Evolutionary conservation across 2,329 filamentous ascomycete genomes (phyloP).

Genomic region (Hypomyces perniciosus): DNA sequence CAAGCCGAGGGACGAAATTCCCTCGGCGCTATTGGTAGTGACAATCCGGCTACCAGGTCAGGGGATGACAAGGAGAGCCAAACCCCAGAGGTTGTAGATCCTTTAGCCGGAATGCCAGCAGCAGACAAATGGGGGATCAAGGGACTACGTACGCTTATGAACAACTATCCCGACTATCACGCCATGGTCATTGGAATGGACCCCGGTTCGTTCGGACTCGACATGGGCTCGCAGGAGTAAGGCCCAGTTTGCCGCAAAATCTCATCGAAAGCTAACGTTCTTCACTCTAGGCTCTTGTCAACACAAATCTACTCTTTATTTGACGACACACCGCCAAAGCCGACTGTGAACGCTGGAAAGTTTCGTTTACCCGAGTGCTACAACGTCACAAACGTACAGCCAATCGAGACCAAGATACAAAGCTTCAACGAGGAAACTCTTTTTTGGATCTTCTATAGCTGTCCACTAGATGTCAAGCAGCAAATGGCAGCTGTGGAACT

Average conservation of each 20-base stretch:
- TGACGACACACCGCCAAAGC: conserved; percentile 53
- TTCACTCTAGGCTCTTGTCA: conserved; percentile 43
- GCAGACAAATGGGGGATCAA: conserved; percentile 61
- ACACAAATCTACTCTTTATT: conserved; percentile 57
- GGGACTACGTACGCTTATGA: conserved; percentile 57
- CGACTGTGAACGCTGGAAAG: conserved; percentile 44
- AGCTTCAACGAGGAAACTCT: conserved; percentile 65
- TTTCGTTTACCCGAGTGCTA: conserved; percentile 61
- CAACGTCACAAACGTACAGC: conserved; percentile 59
- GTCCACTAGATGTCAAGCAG: conserved; percentile 56
- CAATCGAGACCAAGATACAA: conserved; percentile 58
- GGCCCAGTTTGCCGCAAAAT: conserved; percentile 18
- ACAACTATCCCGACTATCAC: conserved; percentile 57
- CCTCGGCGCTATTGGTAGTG: conserved; percentile 43
- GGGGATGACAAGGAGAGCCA: conserved; percentile 39
- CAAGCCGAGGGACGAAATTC: conserved; percentile 34
- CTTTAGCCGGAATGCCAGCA: conserved; percentile 54
- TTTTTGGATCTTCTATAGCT: conserved; percentile 66
- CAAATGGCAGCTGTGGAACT: conserved; percentile 58
- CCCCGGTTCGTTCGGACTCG: conserved; percentile 50
- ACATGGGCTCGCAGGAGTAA: conserved; percentile 53
- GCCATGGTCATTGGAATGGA: conserved; percentile 56
- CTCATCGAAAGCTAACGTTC: neutral
- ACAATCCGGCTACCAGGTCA: conserved; percentile 32
- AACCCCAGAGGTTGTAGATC: conserved; percentile 45